Base-by-base conservation (phyloP, 2,329 filamentous ascomycete genomes). In the Fusarium sp. region DNA sequence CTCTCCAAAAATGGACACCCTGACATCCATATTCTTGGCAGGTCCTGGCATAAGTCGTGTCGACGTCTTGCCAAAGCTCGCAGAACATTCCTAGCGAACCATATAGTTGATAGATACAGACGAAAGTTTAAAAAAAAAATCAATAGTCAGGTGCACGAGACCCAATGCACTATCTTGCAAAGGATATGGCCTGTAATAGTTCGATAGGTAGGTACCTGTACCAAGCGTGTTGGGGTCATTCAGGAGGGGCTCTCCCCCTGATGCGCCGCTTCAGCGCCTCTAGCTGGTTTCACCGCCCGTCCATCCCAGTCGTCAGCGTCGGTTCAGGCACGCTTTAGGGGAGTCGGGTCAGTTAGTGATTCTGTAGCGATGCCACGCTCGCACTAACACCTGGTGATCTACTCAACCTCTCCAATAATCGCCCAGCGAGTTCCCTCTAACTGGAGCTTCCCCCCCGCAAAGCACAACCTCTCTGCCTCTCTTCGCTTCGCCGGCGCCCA, bases 371-470 rank as follows among this genome's bases (percentile, higher is more conserved):
- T 19, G n/a, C 11, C 32, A 54, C 41, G 6, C 12, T 35, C 1
- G 7, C 34, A 55, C 62, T 65, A 66, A 66, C 63, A 66, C n/a
- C 31, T 29, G 26, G 28, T 29, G 41, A 58, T 49, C 22, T 39
- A 29, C 25, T 29, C 32, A 15, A 34, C 53, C 55, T 62, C 65
- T 61, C 68, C 62, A 67, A 67, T 65, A 65, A 68, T 65, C 64
- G 48, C 60, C 31, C 12, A 31, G 53, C 64, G 62, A 59, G 58
- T 58, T 59, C 46, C 53, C 47, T 58, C 57, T 49, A 70, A 64
- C 57, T 60, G 48, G 56, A 65, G 65, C 64, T 65, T 54, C 63
- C 67, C 68, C 68, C 68, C 67, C 68, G 65, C 69, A 70, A 69
- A 68, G 59, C 66, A 70, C 65, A 69, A 69, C 66, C 60, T 68